Conservation (phyloP, 2,329 filamentous ascomycete genomes). For the Talaromyces albobiverticillius region DNA sequence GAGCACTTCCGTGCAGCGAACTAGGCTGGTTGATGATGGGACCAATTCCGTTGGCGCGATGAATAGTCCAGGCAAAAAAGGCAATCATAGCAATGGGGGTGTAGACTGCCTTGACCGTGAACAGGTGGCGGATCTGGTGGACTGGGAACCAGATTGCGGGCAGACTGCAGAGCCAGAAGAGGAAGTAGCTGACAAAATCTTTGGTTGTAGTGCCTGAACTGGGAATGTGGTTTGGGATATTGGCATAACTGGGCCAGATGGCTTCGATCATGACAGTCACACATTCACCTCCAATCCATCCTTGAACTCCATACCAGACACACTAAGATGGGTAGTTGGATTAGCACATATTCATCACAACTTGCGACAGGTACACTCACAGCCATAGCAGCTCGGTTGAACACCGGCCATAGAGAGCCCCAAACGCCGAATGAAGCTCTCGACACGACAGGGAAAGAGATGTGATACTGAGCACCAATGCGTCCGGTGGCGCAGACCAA, state of each 20-base stretch:
- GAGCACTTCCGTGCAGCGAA: slow-evolving; percentile 60
- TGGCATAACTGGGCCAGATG: slow-evolving; percentile 66
- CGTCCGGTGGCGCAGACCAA: slow-evolving; percentile 78
- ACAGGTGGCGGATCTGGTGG: slow-evolving; percentile 82
- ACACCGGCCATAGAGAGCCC: slow-evolving; percentile 83
- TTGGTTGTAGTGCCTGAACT: slow-evolving; percentile 70
- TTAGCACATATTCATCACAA: slow-evolving; percentile 7
- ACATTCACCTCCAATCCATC: slow-evolving; percentile 79
- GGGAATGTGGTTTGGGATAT: slow-evolving; percentile 66
- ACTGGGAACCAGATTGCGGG: slow-evolving; percentile 89
- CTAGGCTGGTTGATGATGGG: slow-evolving; percentile 72
- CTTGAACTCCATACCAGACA: slow-evolving; percentile 46
- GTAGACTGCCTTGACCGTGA: slow-evolving; percentile 84
- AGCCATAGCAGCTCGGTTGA: slow-evolving; percentile 84
- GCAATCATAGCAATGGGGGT: slow-evolving; percentile 79
- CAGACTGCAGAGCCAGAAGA: slow-evolving; percentile 79
- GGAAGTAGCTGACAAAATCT: slow-evolving; percentile 76
- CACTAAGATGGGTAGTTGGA: too few relatives aligned
- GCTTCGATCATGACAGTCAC: slow-evolving; percentile 84
- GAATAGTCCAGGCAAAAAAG: slow-evolving; percentile 84
- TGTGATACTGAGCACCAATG: slow-evolving; percentile 83
- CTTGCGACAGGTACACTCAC: slow-evolving; percentile 67
- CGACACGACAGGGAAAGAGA: slow-evolving; percentile 79
- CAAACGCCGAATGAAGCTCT: slow-evolving; percentile 83
- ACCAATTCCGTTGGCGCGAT: slow-evolving; percentile 76